Conservation (phyloP, 1,139 yeast genomes). For the Magnusiomyces tetraspermus region DNA sequence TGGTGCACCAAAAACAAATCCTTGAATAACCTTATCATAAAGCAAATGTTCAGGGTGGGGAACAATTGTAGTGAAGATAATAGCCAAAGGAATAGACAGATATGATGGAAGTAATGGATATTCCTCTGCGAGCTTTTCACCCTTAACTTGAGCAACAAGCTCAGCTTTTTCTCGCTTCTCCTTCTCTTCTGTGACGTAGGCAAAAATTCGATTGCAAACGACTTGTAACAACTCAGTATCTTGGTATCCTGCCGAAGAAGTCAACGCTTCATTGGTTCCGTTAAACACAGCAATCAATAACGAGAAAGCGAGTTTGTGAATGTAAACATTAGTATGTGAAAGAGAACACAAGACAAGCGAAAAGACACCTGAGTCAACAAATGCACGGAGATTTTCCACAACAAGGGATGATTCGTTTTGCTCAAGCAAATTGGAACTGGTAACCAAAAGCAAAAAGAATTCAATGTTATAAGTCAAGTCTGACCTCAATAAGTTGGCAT, state of each 20-base stretch:
- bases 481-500: slow-evolving; percentile 11
- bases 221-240: slow-evolving; percentile 1
- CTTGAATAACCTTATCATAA: slow-evolving; percentile 4
- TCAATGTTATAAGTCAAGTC: slow-evolving; percentile 24
- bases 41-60: slow-evolving; percentile 2
- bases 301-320: slow-evolving; percentile 8
- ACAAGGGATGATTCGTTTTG: slow-evolving; percentile 17
- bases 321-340: slow-evolving; percentile 9
- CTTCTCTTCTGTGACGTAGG: not conserved
- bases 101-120: slow-evolving; percentile 1
- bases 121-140: not conserved
- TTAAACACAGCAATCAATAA: slow-evolving; percentile 10
- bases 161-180: not conserved
- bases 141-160: not conserved
- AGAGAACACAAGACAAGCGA: slow-evolving; percentile 49
- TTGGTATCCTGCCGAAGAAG: not conserved
- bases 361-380: slow-evolving; percentile 52
- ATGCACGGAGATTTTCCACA: slow-evolving; percentile 43
- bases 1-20: slow-evolving; percentile 1
- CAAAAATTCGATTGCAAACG: slow-evolving; percentile 1
- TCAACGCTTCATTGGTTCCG: not conserved
- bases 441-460: slow-evolving; percentile 27
- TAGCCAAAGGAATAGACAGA: slow-evolving; percentile 1
- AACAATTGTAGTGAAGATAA: not conserved
- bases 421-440: slow-evolving; percentile 25